Evolutionary conservation across 2,329 filamentous ascomycete genomes (phyloP).

Genomic region (Grosmannia huntii): DNA sequence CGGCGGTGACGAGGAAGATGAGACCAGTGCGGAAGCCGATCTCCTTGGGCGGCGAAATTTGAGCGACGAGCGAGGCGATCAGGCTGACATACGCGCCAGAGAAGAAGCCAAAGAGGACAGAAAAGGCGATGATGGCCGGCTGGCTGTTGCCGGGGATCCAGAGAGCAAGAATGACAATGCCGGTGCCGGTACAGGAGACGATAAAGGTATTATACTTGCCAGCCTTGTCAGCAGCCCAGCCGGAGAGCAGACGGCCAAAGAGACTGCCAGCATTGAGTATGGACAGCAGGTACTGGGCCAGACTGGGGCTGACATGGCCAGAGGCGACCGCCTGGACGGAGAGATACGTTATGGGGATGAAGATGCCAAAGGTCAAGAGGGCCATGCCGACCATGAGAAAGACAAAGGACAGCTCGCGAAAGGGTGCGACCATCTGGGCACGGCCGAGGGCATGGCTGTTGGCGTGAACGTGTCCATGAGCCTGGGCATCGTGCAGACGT

Average conservation of each 20-base stretch:
- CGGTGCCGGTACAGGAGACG: conserved; percentile 29
- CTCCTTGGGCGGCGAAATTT: conserved; percentile 41
- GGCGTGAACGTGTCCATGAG: too few species aligned
- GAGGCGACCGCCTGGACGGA: conserved; percentile 12
- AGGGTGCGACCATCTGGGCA: conserved; percentile 9
- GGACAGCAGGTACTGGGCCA: conserved; percentile 15
- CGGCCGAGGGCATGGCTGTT: neutral
- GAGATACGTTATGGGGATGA: conserved; percentile 16
- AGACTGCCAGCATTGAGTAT: conserved; percentile 20
- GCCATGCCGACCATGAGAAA: conserved; percentile 12
- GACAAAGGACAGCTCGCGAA: conserved; percentile 11
- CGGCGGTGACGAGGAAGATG: conserved; percentile 34
- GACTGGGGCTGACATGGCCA: conserved; percentile 9
- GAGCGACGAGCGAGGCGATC: conserved; percentile 25
- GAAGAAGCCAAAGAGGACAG: conserved; percentile 28
- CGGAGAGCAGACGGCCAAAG: conserved; percentile 20
- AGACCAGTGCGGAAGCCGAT: conserved; percentile 42
- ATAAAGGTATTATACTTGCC: conserved; percentile 30
- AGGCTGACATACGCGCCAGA: conserved; percentile 29
- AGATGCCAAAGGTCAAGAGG: conserved; percentile 16
- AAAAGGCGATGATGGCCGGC: conserved; percentile 23
- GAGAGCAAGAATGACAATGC: conserved; percentile 26
- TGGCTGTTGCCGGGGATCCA: conserved; percentile 24
- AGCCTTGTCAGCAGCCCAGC: conserved; percentile 20
- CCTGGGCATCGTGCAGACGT: conserved; percentile 2